Evolutionary conservation across 768 basidiomycete genomes (phyloP).

Genomic region (Pleurotus sapidus): DNA sequence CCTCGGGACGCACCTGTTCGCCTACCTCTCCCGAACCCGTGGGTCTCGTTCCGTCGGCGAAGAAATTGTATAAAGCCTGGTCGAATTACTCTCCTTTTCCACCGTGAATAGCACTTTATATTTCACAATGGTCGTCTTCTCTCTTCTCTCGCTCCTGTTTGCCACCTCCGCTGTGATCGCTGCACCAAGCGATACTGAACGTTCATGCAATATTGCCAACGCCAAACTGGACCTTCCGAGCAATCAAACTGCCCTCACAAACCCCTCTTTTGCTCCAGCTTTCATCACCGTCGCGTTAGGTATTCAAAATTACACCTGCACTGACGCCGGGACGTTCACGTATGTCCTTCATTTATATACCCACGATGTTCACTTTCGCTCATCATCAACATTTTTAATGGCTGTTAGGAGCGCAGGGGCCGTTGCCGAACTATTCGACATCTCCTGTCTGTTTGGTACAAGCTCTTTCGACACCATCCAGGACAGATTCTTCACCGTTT

Average conservation of each 20-base stretch:
- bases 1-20: too few relatives aligned
- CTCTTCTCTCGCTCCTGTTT: not conserved
- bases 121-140: not conserved
- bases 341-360: constrained; percentile 21
- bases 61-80: too few relatives aligned
- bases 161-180: not conserved
- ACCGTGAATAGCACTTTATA: not conserved
- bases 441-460: constrained; percentile 41
- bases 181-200: not conserved
- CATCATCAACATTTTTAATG: not conserved
- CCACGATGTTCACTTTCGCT: not conserved
- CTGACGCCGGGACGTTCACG: constrained; percentile 39
- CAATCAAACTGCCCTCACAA: constrained; percentile 27
- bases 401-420: constrained; percentile 41
- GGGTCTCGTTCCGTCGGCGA: too few relatives aligned
- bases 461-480: constrained; percentile 44
- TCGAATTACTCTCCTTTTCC: too few relatives aligned
- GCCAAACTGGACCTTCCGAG: constrained; percentile 17
- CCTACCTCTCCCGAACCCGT: too few relatives aligned
- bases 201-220: constrained; percentile 20
- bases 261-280: constrained; percentile 29
- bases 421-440: constrained; percentile 51
- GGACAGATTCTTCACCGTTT: constrained; percentile 20
- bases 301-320: constrained; percentile 56
- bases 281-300: constrained; percentile 45